A percentile compares a stretch with the other conserved stretches of the same genome.
phyloP scores from a whole-genome alignment of 1,284 basidiomycete species.

The Malassezia psittaci region DNA sequence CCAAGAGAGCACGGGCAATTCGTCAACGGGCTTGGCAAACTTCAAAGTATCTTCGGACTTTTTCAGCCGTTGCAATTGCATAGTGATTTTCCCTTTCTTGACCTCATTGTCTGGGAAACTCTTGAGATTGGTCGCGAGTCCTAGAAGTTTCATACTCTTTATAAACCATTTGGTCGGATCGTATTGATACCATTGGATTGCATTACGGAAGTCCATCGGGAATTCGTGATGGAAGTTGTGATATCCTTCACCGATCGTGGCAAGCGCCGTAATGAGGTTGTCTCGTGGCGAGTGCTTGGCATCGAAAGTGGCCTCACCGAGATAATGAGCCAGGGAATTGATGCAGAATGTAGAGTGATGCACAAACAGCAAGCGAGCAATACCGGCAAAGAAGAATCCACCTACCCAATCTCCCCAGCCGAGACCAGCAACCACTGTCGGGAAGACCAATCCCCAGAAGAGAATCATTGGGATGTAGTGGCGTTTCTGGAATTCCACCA shows the following conservation, averaged over 20 bases:
- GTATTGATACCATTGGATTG: conserved; percentile 45
- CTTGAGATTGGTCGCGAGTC: conserved; percentile 44
- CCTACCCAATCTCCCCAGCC: conserved; percentile 46
- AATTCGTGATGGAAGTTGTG: conserved; percentile 49
- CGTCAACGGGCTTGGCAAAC: conserved; percentile 35
- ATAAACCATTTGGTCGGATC: conserved; percentile 49
- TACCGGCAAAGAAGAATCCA: conserved; percentile 44
- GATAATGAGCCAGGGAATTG: conserved; percentile 47
- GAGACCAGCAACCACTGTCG: conserved; percentile 45
- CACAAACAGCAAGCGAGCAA: conserved; percentile 42
- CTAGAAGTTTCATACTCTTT: conserved; percentile 27
- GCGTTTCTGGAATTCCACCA: conserved; percentile 46
- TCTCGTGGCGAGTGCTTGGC: conserved; percentile 47
- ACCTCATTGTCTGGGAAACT: conserved; percentile 47
- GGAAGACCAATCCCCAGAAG: conserved; percentile 41
- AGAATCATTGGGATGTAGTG: conserved; percentile 45
- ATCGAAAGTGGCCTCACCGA: conserved; percentile 45
- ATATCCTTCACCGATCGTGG: conserved; percentile 46
- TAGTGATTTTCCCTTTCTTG: conserved; percentile 41
- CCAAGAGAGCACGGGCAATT: conserved; percentile 46
- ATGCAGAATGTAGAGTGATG: conserved; percentile 48
- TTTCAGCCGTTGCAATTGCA: conserved; percentile 40
- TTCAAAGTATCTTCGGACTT: conserved; percentile 25
- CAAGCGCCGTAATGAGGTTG: conserved; percentile 44
- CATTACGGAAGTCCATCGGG: conserved; percentile 47